Evolutionary conservation across 1,284 basidiomycete genomes (phyloP), one percentile per base, ranked within the genome.

Genomic region (Ustilago curta): DNA sequence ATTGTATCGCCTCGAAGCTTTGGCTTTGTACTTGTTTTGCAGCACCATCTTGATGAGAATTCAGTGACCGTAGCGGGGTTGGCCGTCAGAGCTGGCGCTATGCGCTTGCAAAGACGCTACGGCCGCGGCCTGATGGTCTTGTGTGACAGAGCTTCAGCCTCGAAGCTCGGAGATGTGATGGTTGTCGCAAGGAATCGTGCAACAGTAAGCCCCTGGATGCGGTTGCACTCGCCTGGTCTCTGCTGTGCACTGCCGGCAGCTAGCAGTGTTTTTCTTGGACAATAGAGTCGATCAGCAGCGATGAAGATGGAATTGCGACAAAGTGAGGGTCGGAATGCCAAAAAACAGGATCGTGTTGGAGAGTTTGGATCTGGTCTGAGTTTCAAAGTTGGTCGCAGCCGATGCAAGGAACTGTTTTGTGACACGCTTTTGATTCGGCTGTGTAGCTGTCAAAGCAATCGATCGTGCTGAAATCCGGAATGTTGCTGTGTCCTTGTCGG

Each of bases 21-120:
- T 72, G 14, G 83, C 83, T 55, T 84, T 84, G 81, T 79, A 83
- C 55, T 83, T 84, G 71, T 84, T 83, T 40, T 84, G 83, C 40
- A 84, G 63, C 35, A 83, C 82, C 83, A 84, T 84, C 1, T 25
- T 61, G 59, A 19, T 31, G 31, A 8, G 31, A 6, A 6, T 12
- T 9, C 19, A 12, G 8, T 29, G 56, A 40, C 27, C 44, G 51
- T 54, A 44, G 40, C 52, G 25, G 21, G 32, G 44, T 23, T 37
- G 25, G 32, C 39, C 57, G 48, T 52, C 19, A 44, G 39, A 21
- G 27, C 31, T 45, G 29, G 35, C 27, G 52, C 52, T 44, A n/a
- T 55, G 53, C 56, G 51, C 58, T 40, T 37, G 52, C 35, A 59
- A 54, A 49, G 59, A 59, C 51, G 55, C 29, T 52, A 51, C 59